Base-by-base conservation (phyloP, 345 rosid species). In the Draba incana region DNA sequence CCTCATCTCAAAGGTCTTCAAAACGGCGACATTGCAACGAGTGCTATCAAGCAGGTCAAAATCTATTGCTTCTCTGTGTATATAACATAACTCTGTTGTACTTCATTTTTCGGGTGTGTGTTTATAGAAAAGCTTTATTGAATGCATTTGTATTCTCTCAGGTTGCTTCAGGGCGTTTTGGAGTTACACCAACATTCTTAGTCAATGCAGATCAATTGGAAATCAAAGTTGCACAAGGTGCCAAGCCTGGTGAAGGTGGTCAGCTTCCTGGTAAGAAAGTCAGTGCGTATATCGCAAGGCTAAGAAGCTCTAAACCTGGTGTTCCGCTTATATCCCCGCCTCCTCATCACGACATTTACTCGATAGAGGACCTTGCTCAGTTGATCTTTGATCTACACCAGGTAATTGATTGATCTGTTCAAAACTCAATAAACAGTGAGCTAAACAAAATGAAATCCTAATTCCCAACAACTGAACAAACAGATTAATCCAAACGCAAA, bases 251-350 rank as follows among this genome's bases (percentile, higher is more conserved):
- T 30, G 99, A 89, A 83, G 99, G 99, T 55, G 97, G 99, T 35
- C 99, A 94, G 73, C 80, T 94, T 78, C 99, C 97, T 35, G 96
- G 99, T 64, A 89, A 91, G 83, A 94, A 94, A 87, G 99, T 94
- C 53, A 91, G 99, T 82, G 99, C 99, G 4, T 94, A 94, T 55
- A 94, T 94, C 51, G 96, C 97, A 31, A 89, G 95, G 83, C 78
- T 94, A 67, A 87, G 99, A 76, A 94, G 82, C 75, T 94, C 99
- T 62, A 94, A 94, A 59, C 99, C 99, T 66, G 98, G 99, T 54
- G 99, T 94, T 81, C 99, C 99, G 13, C 93, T 94, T 78, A 94
- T 94, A 70, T 94, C 99, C 45, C 99, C 99, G 25, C 99, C 99
- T 47, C 99, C 98, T 2, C 98, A 94, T 70, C 99, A 94, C 39